phyloP scores from a whole-genome alignment of 345 rosid genomes.

The Viola odorata region DNA sequence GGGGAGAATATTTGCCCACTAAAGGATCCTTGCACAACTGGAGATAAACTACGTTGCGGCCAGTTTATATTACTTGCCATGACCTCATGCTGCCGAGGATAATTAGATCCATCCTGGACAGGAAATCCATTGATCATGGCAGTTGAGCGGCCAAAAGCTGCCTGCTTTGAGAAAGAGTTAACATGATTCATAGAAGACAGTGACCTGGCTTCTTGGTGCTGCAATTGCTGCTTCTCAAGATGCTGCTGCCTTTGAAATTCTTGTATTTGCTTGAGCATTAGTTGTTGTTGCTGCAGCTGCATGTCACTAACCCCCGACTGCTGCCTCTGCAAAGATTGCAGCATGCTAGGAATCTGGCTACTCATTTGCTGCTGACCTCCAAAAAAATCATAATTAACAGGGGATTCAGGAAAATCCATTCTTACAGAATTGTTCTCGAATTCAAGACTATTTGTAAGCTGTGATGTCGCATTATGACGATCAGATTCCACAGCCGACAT shows the following conservation, averaged over 20 bases:
- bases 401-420: conserved; percentile 55
- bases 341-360: conserved; percentile 50
- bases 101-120: conserved; percentile 51
- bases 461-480: conserved; percentile 43
- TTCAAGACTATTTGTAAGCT: conserved; percentile 41
- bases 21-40: conserved; percentile 53
- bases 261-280: conserved; percentile 67
- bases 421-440: conserved; percentile 35
- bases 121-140: conserved; percentile 58
- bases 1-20: conserved; percentile 49
- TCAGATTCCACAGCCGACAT: conserved; percentile 59
- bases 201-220: conserved; percentile 51
- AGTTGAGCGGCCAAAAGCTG: conserved; percentile 34
- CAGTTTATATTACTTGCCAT: conserved; percentile 47
- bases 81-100: conserved; percentile 57
- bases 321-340: conserved; percentile 67
- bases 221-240: conserved; percentile 47
- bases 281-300: conserved; percentile 74
- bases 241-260: conserved; percentile 73
- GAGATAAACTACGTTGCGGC: conserved; percentile 42
- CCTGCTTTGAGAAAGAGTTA: conserved; percentile 41
- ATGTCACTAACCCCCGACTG: conserved; percentile 60
- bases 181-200: conserved; percentile 40
- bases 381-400: conserved; percentile 59
- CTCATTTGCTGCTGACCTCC: conserved; percentile 63